Base-by-base conservation (phyloP, 257 asterid genomes). In the Knoxia roxburghii region DNA sequence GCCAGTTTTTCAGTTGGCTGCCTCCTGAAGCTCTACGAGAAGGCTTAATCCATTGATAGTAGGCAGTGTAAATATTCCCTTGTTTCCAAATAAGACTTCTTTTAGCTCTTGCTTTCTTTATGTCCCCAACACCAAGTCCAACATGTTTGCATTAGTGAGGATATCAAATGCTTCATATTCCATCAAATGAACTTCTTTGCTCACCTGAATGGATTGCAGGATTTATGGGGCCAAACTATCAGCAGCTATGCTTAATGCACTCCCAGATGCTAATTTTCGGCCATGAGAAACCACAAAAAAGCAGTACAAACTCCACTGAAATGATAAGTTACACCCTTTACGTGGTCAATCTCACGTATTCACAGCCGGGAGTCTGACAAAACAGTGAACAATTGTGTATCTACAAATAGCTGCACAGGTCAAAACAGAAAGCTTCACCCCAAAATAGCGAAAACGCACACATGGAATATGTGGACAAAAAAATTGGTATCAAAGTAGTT, bases 331-430 rank as follows among this genome's bases (percentile, higher is more conserved):
- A 17, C 50, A 33, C 59, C 26, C 21, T 71, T 35, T 43, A 21
- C 40, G 27, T 18, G 4, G 56, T 78, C 92, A 2, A 82, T 77
- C 83, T 91, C 95, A 20, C 50, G 79, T 84, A 78, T 79, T 49
- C 91, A 72, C 32, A 89, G 89, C 55, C 84, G 89, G 62, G 76
- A 81, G 71, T 91, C 98, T 4, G 95, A 82, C 72, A 91, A 74
- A 57, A 91, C 88, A 2, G 82, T 71, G 75, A 91, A 91, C 65
- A 85, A 69, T 63, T 91, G 98, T 53, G 98, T 89, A 67, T 91
- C 98, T 55, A 91, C 90, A 70, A 91, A 82, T 39, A 84, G 70
- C 98, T 91, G 96, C 83, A 84, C 41, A 70, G 72, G 37, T 24
- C 68, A 75, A 61, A 70, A 69, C 18, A 27, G 24, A 27, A 43